Evolutionary conservation across 331 rosid species (phyloP), one percentile per base, ranked within the genome.

Genomic region (Erythrophleum ivorense): DNA sequence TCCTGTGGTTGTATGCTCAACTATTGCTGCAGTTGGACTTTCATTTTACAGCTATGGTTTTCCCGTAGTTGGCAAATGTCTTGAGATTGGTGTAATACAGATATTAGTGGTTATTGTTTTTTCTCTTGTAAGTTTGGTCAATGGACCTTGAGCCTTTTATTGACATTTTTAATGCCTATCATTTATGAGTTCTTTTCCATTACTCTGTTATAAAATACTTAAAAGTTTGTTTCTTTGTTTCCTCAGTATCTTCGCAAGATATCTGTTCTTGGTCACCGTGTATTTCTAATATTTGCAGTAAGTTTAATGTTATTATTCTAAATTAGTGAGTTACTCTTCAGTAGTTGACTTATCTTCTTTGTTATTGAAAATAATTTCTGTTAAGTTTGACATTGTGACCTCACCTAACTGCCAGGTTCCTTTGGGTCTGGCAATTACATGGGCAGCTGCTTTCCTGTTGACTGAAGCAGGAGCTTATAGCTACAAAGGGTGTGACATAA

Each of bases 21-120:
- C 99, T 57, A 89, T 96, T 92, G 99, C 99, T 80, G 99, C 99
- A 38, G 98, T 96, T 85, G 99, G 99, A 82, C 97, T 96, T 90
- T 94, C 99, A 31, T 96, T 96, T 87, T 96, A 84, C 82, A 90
- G 94, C 80, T 94, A 92, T 77, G 99, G 99, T 79, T 92, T 96
- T 82, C 97, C 99, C 21, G 71, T 88, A 77, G 94, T 96, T 49
- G 98, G 99, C 77, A 90, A 89, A 77, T 96, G 99, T 86, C 90
- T 96, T 78, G 99, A 96, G 90, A 94, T 96, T 70, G 99, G 99
- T 36, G 97, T 90, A 0, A 88, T 96, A 89, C 99, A 96, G 84
- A 96, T 96, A 90, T 87, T 96, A 58, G 86, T 92, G 83, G 98
- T 92, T 77, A 81, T 96, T 81, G 45, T 88, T 60, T 92, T 96